Conservation (phyloP, 2,329 filamentous ascomycete genomes). For the Hirsutella minnesotensis region DNA sequence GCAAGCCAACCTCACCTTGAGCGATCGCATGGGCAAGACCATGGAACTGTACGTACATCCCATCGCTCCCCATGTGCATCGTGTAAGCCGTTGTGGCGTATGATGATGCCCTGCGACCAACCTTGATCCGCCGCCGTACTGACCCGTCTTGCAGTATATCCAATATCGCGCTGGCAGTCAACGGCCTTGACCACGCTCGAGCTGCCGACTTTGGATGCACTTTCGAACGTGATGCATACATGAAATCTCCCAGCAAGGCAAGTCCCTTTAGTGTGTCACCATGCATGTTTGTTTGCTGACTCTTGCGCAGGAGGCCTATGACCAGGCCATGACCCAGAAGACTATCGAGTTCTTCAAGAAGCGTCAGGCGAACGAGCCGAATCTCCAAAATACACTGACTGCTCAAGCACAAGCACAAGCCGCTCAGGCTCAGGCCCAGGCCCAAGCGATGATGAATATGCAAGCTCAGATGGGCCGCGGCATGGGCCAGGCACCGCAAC, state of each 20-base stretch:
- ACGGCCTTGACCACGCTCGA: constrained; percentile 25
- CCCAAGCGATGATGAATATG: constrained; percentile 41
- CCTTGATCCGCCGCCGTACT: background rate
- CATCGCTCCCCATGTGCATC: background rate
- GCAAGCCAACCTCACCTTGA: constrained; percentile 24
- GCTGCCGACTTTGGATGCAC: constrained; percentile 29
- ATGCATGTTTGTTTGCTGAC: constrained; percentile 9
- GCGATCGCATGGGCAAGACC: constrained; percentile 30
- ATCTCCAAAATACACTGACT: constrained; percentile 37
- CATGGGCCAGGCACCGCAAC: constrained; percentile 37
- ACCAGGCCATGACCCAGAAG: constrained; percentile 32
- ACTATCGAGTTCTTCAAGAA: constrained; percentile 36
- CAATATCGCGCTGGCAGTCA: constrained; percentile 36
- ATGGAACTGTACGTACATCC: constrained; percentile 27
- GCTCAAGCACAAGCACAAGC: constrained; percentile 29
- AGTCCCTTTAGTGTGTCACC: constrained; percentile 3
- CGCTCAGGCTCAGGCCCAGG: constrained; percentile 24
- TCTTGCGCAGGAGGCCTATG: constrained; percentile 32
- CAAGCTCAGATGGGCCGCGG: constrained; percentile 39
- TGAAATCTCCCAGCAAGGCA: constrained; percentile 37
- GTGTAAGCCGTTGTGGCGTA: no score
- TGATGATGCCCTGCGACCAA: background rate
- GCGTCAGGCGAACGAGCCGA: constrained; percentile 37
- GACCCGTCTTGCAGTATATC: constrained; percentile 29
- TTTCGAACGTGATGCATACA: constrained; percentile 36